Evolutionary conservation across 495 filamentous ascomycete genomes (phyloP), one percentile per base, ranked within the genome.

Genomic region (Chaetomium cochliodes): DNA sequence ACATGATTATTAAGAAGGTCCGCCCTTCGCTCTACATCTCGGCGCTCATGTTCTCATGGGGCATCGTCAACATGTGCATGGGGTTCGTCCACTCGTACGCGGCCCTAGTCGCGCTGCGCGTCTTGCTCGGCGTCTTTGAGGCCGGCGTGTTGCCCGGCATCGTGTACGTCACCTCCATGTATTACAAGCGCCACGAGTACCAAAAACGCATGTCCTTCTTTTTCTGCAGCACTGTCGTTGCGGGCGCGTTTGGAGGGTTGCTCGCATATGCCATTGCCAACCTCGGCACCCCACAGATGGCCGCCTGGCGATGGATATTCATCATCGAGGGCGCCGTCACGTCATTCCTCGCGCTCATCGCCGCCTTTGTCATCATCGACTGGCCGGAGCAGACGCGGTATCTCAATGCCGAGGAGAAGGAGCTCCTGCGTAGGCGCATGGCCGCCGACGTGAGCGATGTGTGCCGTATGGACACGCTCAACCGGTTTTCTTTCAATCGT

Each of bases 91-190:
- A 73, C n/a, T 72, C 69, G 56, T 64, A 73, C 69, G 73, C 64
- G n/a, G 67, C 60, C 9, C 76, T 69, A 44, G 82, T 68, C 53
- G 79, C 72, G 0, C 75, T 81, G 4, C 78, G 81, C 8, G 79
- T 81, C 59, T 60, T 82, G 0, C 81, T 91, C 2, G 86, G 86
- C 16, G 72, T 83, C 20, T 86, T 88, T 63, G 87, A 89, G 71
- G 82, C 86, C 25, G 87, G 86, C 23, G 79, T 90, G 75, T 65
- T 89, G 68, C 87, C 87, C 12, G 86, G 87, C 6, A 87, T 89
- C 30, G 82, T 85, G 3, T 89, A 88, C 72, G 87, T 88, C 61
- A 65, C 89, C 2, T 86, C 84, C 4, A 77, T 86, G 37, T 90
- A 86, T 85, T 90, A 89, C 67, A 79, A 85, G 25, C 77, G 86